These are phyloP conservation scores for Lagerstroemia fauriei DNA, from an alignment of 441 rosid species.

Conservation along the genomic window DNA sequence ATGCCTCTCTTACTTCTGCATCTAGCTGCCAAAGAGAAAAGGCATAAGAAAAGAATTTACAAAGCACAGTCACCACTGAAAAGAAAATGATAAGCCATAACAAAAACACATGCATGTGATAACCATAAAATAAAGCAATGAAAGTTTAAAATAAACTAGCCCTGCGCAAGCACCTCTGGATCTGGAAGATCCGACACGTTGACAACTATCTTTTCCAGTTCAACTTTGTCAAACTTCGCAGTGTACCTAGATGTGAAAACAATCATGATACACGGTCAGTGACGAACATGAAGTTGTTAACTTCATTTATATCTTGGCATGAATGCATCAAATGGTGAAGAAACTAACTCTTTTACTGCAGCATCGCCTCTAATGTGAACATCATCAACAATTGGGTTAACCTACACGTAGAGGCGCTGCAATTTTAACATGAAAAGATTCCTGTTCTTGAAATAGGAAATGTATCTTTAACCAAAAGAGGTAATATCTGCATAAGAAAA, in stretches of 20 bases:
- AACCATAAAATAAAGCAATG: not conserved
- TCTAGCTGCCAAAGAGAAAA: conserved; percentile 53
- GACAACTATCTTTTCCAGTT: conserved; percentile 55
- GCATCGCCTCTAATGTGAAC: conserved; percentile 72
- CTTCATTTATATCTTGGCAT: not conserved
- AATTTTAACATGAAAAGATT: not conserved
- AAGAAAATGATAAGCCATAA: not conserved
- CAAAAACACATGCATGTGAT: not conserved
- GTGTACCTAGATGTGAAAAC: conserved; percentile 58
- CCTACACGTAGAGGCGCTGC: conserved; percentile 33
- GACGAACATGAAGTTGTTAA: not conserved
- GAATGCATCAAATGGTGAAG: conserved; percentile 16
- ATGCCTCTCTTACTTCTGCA: conserved; percentile 58
- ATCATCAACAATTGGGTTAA: conserved; percentile 77
- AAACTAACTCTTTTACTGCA: conserved; percentile 74
- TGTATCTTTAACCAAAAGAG: not conserved
- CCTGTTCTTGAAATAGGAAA: not conserved
- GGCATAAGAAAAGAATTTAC: not conserved
- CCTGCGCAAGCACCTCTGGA: conserved; percentile 52
- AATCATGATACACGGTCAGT: not conserved
- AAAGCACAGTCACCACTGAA: not conserved
- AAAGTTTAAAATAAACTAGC: not conserved
- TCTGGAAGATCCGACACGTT: conserved; percentile 65
- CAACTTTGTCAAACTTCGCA: conserved; percentile 74
- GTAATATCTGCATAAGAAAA: not conserved